phyloP scores from a whole-genome alignment of 192 early-diverging fungal species.

The Backusella tarrabulga region DNA sequence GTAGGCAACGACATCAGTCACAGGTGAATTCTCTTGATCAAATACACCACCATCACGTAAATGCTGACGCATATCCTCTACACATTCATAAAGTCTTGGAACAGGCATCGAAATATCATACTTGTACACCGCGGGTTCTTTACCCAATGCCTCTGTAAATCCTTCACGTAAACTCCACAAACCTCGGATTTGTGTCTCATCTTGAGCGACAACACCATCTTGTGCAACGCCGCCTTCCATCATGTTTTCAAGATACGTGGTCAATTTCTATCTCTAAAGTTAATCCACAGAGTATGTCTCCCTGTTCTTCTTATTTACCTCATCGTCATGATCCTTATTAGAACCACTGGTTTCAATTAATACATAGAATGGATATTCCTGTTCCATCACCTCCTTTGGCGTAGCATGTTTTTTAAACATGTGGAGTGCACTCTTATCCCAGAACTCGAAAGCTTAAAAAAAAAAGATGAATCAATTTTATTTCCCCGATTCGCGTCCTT shows the following conservation, averaged over 20 bases:
- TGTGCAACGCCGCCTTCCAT: constrained; percentile 72
- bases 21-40: constrained; percentile 47
- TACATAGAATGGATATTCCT: constrained; percentile 82
- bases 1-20: constrained; percentile 85
- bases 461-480: neutral
- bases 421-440: constrained; percentile 73
- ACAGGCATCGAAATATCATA: constrained; percentile 97
- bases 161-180: constrained; percentile 94
- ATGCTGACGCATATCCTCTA: constrained; percentile 73
- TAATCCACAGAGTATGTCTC: neutral
- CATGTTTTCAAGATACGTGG: constrained; percentile 69
- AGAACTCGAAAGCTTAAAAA: constrained; percentile 89
- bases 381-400: constrained; percentile 63
- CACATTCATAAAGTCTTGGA: constrained; percentile 77
- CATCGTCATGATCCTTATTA: constrained; percentile 93
- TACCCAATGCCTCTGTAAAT: constrained; percentile 89
- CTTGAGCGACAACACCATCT: constrained; percentile 92
- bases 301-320: constrained; percentile 27
- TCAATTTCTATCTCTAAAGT: constrained; percentile 60
- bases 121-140: constrained; percentile 89
- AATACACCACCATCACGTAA: constrained; percentile 61
- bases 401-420: constrained; percentile 75
- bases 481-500: neutral
- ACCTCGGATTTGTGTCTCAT: constrained; percentile 71
- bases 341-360: constrained; percentile 93